These are phyloP conservation scores for Rhinocladiella mackenziei DNA, from an alignment of 2,329 filamentous ascomycete species.

Conservation along the genomic window DNA sequence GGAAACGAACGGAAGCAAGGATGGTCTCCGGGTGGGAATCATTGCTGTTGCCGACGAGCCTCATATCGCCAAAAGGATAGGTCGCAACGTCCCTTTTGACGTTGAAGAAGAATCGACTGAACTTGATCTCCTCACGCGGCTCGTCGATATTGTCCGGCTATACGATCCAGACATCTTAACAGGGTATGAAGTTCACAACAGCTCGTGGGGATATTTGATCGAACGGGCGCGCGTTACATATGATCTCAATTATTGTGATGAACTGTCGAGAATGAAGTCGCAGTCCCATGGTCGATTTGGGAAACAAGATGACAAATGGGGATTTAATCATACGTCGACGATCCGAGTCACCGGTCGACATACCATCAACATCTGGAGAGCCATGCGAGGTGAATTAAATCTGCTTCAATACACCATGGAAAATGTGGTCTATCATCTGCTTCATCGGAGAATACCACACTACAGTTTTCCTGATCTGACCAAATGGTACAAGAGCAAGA, in stretches of 20 bases:
- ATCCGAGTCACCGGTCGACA: slow-evolving; percentile 90
- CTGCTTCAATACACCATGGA: slow-evolving; percentile 94
- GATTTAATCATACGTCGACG: slow-evolving; percentile 87
- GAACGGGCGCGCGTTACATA: slow-evolving; percentile 82
- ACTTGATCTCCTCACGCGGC: slow-evolving; percentile 75
- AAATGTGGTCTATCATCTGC: slow-evolving; percentile 85
- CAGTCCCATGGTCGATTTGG: slow-evolving; percentile 79
- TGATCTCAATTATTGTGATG: slow-evolving; percentile 84
- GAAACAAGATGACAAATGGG: slow-evolving; percentile 85
- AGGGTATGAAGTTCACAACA: slow-evolving; percentile 89
- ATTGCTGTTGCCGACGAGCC: slow-evolving; percentile 65
- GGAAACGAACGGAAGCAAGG: slow-evolving; percentile 35
- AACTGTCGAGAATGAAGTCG: slow-evolving; percentile 82
- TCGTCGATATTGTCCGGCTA: slow-evolving; percentile 78
- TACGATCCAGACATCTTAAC: slow-evolving; percentile 90
- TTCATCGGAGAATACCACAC: slow-evolving; percentile 83
- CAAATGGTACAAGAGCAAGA: slow-evolving; percentile 70
- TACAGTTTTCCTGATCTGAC: slow-evolving; percentile 78
- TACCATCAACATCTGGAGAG: slow-evolving; percentile 95
- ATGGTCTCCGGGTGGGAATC: slow-evolving; percentile 63
- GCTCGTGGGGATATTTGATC: slow-evolving; percentile 93
- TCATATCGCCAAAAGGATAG: slow-evolving; percentile 57
- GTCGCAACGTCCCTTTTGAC: slow-evolving; percentile 58
- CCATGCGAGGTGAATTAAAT: slow-evolving; percentile 89
- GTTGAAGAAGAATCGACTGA: slow-evolving; percentile 74